Evolutionary conservation across 805 yeast species (phyloP), one percentile per base, ranked within the genome.

Genomic region (Teunomyces lycoperdinae): DNA sequence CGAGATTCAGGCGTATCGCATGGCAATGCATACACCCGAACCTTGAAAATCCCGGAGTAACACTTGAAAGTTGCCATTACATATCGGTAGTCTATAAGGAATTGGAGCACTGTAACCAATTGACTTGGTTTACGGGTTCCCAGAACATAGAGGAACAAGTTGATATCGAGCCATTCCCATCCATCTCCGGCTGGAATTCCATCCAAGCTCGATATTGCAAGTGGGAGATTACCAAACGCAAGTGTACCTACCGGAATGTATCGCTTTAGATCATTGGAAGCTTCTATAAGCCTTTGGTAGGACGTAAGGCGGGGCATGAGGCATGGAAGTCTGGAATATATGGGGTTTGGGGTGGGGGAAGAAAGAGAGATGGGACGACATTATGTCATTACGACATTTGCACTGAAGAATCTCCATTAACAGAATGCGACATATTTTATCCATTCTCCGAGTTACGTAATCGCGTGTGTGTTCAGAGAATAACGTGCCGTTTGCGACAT

Each of bases 111-210:
- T 11, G 16, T 26, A 26, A 38, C 17, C 41, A 38, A 38, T 24
- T 20, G 28, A n/a, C 30, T 38, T 16, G 41, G 30, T 5, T 9
- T 38, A 3, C 27, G 29, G 28, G 26, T 6, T 42, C 76, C 77
- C 3, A 50, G 40, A 4, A 79, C 41, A 0, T 73, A 30, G 41
- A 43, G 45, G 4, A 71, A 58, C 50, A 56, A 67, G 13, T 78
- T 78, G 8, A 78, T 66, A 50, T 80, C 82, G 11, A 80, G 62
- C 87, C 87, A 82, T 43, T 43, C 55, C 87, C 87, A 83, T 1
- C 38, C 27, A 16, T 29, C 36, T 9, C 26, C 11, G 0, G 77
- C 70, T 8, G 47, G 49, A 0, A 67, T 30, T 0, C 77, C 78
- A 3, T 62, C 57, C 24, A 61, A 49, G 30, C 67, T 67, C 10